A percentile compares a stretch with the other conserved stretches of the same genome.
Conservation (phyloP, 768 basidiomycete species). For the Boletus pseudo-olivaceus region DNA sequence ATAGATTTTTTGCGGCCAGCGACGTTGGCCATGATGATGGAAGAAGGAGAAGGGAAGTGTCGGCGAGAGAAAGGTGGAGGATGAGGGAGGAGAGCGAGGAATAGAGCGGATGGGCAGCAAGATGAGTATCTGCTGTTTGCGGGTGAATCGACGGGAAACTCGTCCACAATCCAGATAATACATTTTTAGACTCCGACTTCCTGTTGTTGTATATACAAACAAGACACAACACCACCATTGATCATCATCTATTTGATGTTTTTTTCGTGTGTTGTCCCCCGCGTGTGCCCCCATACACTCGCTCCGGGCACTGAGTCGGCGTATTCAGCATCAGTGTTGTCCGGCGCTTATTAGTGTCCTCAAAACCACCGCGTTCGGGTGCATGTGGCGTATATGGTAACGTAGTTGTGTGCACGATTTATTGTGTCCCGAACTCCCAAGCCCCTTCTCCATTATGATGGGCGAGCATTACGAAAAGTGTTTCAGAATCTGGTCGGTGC, state of each 20-base stretch:
- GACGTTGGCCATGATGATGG: conserved; percentile 46
- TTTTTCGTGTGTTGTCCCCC: background rate
- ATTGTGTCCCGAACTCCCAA: background rate
- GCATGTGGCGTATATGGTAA: background rate
- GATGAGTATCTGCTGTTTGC: conserved; percentile 9
- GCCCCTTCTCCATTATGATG: conserved; percentile 2
- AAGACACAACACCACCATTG: conserved; percentile 14
- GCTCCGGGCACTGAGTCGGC: background rate
- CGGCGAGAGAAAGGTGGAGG: background rate
- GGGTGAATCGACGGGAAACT: conserved; percentile 12
- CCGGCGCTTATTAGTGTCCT: background rate
- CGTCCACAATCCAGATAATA: conserved; percentile 27
- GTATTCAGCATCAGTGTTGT: background rate
- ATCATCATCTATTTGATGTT: background rate
- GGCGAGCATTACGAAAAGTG: background rate
- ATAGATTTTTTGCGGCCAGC: conserved; percentile 81
- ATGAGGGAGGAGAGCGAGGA: background rate
- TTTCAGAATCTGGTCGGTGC: background rate
- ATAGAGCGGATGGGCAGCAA: background rate
- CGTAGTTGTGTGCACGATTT: background rate
- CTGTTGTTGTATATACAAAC: conserved; percentile 28
- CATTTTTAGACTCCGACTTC: conserved; percentile 28
- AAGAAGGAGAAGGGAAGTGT: background rate
- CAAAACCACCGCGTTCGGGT: background rate
- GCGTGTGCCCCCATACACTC: background rate